Percentiles rank a stretch among this genome's conserved stretches.
Conservation (phyloP, 202 grass and related monocot genomes). For the Eragrostis tef region DNA sequence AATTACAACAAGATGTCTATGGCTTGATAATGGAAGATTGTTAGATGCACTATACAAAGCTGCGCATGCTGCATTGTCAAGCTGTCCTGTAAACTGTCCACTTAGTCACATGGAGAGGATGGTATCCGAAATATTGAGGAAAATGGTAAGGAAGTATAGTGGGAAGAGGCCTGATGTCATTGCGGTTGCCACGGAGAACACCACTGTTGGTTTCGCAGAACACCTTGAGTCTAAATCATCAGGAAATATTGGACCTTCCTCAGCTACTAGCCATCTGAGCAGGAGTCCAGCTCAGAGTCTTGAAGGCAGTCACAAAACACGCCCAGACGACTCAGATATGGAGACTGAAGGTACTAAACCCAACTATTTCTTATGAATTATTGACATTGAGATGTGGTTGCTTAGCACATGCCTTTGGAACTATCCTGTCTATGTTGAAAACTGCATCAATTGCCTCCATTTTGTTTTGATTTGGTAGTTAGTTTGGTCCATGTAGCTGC, state of each 20-base stretch:
- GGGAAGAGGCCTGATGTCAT: constrained; percentile 90
- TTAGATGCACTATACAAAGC: constrained; percentile 89
- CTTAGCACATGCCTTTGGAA: constrained; percentile 14
- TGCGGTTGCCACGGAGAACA: constrained; percentile 73
- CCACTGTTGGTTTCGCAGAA: constrained; percentile 54
- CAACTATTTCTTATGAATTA: constrained; percentile 18
- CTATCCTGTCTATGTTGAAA: background rate
- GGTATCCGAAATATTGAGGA: constrained; percentile 85
- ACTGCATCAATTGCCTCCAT: background rate
- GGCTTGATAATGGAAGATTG: constrained; percentile 97
- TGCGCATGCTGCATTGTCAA: constrained; percentile 82
- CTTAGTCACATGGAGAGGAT: constrained; percentile 90
- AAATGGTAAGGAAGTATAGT: constrained; percentile 96
- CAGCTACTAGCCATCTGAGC: constrained; percentile 48
- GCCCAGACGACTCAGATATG: background rate
- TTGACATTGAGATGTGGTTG: constrained; percentile 27
- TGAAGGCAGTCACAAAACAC: constrained; percentile 52
- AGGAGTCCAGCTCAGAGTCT: constrained; percentile 49
- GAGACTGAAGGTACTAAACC: too few species aligned
- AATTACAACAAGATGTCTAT: constrained; percentile 87
- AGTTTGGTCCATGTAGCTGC: background rate
- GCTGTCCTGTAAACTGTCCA: constrained; percentile 86
- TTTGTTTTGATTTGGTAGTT: constrained; percentile 29
- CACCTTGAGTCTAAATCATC: constrained; percentile 59
- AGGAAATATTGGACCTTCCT: constrained; percentile 54